Conservation (phyloP, 305 asterid genomes). For the Euphrasia arctica region DNA sequence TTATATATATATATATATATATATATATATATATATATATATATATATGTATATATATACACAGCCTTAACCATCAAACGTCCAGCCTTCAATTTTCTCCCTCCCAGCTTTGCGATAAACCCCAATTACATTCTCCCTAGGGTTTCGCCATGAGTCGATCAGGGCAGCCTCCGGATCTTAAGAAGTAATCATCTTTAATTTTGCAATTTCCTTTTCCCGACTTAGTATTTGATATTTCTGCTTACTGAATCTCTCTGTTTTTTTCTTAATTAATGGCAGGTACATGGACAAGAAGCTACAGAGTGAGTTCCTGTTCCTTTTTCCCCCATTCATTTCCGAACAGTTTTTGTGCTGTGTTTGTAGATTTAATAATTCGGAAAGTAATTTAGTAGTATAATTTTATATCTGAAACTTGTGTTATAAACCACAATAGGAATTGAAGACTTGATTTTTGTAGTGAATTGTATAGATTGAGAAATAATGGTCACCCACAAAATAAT, state of each 20-base stretch:
- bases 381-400: not conserved
- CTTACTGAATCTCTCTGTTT: not conserved
- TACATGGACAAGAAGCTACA: slow-evolving; percentile 92
- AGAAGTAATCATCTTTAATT: slow-evolving; percentile 41
- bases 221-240: not conserved
- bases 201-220: not conserved
- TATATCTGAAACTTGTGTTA: not conserved
- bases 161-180: slow-evolving; percentile 93
- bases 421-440: not conserved
- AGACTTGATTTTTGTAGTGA: not conserved
- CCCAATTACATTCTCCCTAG: slow-evolving; percentile 17
- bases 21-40: too few species aligned
- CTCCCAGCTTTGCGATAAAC: slow-evolving; percentile 10
- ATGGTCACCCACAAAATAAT: too few species aligned
- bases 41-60: not conserved
- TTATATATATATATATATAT: too few species aligned
- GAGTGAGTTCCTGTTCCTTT: slow-evolving; percentile 42
- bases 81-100: not conserved
- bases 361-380: not conserved
- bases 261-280: slow-evolving; percentile 29
- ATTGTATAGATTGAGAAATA: too few species aligned
- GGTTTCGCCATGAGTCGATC: slow-evolving; percentile 70
- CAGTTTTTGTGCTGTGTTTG: not conserved
- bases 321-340: not conserved
- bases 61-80: not conserved